Percentiles rank a stretch among this genome's conserved stretches.
Conservation (phyloP, 257 asterid genomes). For the Solanum chiquidenum region DNA sequence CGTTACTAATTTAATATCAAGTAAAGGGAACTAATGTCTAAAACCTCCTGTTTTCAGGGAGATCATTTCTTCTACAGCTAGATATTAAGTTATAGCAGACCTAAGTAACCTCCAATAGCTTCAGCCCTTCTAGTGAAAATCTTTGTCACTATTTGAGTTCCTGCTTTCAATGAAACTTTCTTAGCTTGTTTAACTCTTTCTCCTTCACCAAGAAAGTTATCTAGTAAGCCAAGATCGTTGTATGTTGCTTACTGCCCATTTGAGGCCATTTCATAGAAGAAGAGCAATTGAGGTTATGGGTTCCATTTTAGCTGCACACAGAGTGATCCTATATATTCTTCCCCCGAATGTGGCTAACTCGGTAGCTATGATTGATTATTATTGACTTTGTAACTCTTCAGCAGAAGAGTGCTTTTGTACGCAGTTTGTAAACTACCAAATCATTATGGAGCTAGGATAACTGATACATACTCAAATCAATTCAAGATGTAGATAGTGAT, state of each 20-base stretch:
- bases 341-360: background rate
- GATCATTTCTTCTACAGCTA: background rate
- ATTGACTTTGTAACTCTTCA: background rate
- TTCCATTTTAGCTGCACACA: background rate
- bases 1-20: background rate
- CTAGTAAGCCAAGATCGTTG: background rate
- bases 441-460: background rate
- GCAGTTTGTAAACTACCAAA: background rate
- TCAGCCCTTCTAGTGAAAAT: background rate
- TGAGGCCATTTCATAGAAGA: background rate
- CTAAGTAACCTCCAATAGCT: background rate
- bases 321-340: background rate
- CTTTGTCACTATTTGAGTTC: background rate
- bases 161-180: background rate
- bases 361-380: background rate
- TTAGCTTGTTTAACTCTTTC: background rate
- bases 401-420: background rate
- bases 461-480: background rate
- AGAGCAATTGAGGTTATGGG: background rate
- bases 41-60: background rate
- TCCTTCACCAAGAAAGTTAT: background rate
- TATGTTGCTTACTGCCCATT: background rate
- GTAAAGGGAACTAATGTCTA: background rate
- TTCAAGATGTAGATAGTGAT: background rate
- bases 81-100: background rate